Conservation (phyloP, 2,329 filamentous ascomycete species). For the Pyricularia grisea region DNA sequence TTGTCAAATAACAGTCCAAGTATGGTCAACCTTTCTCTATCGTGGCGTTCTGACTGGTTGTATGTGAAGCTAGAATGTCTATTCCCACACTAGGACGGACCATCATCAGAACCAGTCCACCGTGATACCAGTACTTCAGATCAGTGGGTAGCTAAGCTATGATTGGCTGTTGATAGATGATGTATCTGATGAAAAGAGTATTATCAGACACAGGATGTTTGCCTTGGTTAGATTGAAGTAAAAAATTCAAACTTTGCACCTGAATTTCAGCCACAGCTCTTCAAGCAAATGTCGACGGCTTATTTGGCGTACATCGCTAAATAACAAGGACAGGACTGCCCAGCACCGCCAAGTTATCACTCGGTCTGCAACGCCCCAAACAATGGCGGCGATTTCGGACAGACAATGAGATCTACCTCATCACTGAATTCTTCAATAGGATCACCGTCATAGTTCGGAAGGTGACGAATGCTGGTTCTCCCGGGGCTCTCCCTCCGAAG, state of each 20-base stretch:
- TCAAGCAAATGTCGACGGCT: background rate
- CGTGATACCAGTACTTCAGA: background rate
- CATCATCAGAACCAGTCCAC: background rate
- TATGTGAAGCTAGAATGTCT: background rate
- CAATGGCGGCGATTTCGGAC: constrained; percentile 9
- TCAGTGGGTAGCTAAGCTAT: background rate
- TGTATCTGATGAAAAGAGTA: background rate
- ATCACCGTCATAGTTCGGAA: constrained; percentile 19
- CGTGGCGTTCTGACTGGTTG: background rate
- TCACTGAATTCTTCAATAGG: constrained; percentile 21
- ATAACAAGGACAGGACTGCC: background rate
- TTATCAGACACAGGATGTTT: background rate
- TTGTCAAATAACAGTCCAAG: background rate
- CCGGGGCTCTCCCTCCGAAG: background rate
- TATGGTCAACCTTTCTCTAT: background rate
- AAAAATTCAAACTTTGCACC: background rate
- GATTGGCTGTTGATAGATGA: background rate
- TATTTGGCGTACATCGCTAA: background rate
- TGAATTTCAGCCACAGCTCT: background rate
- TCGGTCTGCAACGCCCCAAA: constrained; percentile 17
- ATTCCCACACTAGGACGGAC: background rate
- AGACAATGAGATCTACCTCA: constrained; percentile 1
- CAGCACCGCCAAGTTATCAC: constrained; percentile 1
- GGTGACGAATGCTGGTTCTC: constrained; percentile 15
- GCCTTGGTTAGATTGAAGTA: background rate